A percentile compares a stretch with the other conserved stretches of the same genome.
Conservation (phyloP, 108 stramenopile genomes). For the Stephanodiscus minutulus region DNA sequence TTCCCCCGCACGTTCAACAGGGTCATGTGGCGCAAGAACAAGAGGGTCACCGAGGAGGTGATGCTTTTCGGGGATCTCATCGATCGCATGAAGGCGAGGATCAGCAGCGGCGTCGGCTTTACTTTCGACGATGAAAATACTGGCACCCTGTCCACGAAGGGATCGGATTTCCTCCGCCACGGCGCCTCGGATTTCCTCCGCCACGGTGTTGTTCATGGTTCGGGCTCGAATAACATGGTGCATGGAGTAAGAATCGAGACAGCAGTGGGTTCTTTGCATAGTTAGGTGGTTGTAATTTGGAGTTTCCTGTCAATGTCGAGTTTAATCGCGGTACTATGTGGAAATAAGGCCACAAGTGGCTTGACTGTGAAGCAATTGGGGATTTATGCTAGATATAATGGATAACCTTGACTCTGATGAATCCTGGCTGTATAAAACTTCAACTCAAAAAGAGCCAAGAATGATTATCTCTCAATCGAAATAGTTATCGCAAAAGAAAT, state of each 20-base stretch:
- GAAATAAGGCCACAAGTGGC: too few relatives aligned
- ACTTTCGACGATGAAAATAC: slow-evolving; percentile 25
- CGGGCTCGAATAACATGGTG: background rate
- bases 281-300: too few relatives aligned
- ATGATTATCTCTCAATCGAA: too few relatives aligned
- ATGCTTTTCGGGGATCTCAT: slow-evolving; percentile 47
- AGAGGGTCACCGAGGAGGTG: slow-evolving; percentile 36
- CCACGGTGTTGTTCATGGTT: slow-evolving; percentile 32
- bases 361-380: too few relatives aligned
- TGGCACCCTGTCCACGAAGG: slow-evolving; percentile 32
- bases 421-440: too few relatives aligned
- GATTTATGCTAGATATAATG: too few relatives aligned
- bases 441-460: too few relatives aligned
- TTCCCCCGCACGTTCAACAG: slow-evolving; percentile 42
- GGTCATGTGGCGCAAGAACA: slow-evolving; percentile 49
- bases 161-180: slow-evolving; percentile 38
- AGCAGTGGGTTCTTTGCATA: slow-evolving; percentile 11
- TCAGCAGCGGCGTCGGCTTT: slow-evolving; percentile 35
- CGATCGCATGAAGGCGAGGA: slow-evolving; percentile 44
- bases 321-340: too few relatives aligned
- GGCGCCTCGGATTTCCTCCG: slow-evolving; percentile 31
- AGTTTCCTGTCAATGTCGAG: too few relatives aligned
- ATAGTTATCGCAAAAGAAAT: too few relatives aligned
- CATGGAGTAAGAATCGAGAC: slow-evolving; percentile 11
- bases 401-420: too few relatives aligned